Percentiles rank a stretch among this genome's conserved stretches.
Conservation (phyloP, 805 yeast species). For the Millerozyma acaciae region DNA sequence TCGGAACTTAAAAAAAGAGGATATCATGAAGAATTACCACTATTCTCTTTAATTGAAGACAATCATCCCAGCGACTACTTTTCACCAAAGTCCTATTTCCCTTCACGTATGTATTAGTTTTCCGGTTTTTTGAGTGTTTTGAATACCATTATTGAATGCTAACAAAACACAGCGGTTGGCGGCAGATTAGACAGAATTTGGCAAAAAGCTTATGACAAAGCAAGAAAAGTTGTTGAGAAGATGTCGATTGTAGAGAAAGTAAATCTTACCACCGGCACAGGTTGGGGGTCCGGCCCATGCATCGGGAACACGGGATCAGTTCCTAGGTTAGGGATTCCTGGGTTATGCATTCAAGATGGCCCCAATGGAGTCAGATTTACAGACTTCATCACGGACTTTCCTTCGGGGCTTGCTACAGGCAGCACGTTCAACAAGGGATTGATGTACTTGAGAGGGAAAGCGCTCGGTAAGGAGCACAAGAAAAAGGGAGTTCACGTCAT, state of each 20-base stretch:
- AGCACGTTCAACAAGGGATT: slow-evolving; percentile 54
- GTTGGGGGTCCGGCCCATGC: slow-evolving; percentile 61
- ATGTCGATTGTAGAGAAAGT: slow-evolving; percentile 59
- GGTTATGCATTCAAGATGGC: slow-evolving; percentile 59
- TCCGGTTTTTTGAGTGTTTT: not conserved
- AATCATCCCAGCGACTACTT: slow-evolving; percentile 23
- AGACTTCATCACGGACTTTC: slow-evolving; percentile 53
- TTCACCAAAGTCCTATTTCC: slow-evolving; percentile 29
- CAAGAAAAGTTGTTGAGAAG: slow-evolving; percentile 50
- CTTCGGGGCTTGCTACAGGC: slow-evolving; percentile 57
- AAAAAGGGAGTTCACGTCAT: slow-evolving; percentile 53
- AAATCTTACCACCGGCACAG: slow-evolving; percentile 60
- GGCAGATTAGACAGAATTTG: slow-evolving; percentile 50
- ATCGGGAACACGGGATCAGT: slow-evolving; percentile 59
- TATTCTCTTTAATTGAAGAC: slow-evolving; percentile 24
- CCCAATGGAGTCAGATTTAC: slow-evolving; percentile 58
- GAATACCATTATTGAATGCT: slow-evolving; percentile 2
- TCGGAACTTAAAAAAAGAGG: slow-evolving; percentile 17
- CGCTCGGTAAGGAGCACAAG: slow-evolving; percentile 53
- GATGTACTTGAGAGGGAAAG: slow-evolving; percentile 50
- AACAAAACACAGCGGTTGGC: slow-evolving; percentile 29
- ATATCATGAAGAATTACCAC: slow-evolving; percentile 30
- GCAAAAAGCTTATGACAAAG: slow-evolving; percentile 55
- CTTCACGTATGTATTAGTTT: slow-evolving; percentile 30
- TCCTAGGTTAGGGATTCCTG: slow-evolving; percentile 51